Base-by-base conservation (phyloP, 2,329 filamentous ascomycete species). In the Cladosporium phlei region DNA sequence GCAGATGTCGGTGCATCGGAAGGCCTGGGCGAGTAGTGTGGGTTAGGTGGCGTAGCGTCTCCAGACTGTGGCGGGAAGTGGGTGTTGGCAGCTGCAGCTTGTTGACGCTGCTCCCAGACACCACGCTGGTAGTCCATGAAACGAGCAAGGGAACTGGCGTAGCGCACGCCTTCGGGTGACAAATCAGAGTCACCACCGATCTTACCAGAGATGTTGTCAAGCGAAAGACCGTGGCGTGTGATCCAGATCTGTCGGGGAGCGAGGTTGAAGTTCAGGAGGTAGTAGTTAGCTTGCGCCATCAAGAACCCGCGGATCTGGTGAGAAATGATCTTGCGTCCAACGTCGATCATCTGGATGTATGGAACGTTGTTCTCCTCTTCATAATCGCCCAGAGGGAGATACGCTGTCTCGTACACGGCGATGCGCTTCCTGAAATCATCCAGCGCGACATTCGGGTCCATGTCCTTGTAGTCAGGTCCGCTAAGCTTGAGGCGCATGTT, bases 161-260 rank as follows among this genome's bases (percentile, higher is more conserved):
- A 98, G 54, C 76, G 78, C 51, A 82, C 78, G 14, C 93, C 93
- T 40, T 87, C 84, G 29, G 84, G 80, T 11, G 87, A 95, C 21
- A 98, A 73, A 14, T 86, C 78, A 1, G 90, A 91, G 65, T 98
- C 85, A 34, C 93, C 93, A 30, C 93, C 93, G 51, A 98, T 88
- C 65, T 88, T 94, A 51, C 90, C 89, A 2, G 82, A 75, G 48
- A 86, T 76, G 62, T 98, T 96, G 65, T 98, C 93, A 51, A 80
- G 65, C 47, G 89, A 96, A 67, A 96, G 87, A 32, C 93, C 93
- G 62, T 97, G 93, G 40, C 93, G 77, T 2, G 93, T 97, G 62
- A 98, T 94, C 93, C 93, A 98, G 51, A 98, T 97, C 66, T 96
- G 91, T 46, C 93, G 79, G 1, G 93, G 90, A 0, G 91, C 88